A percentile compares a stretch with the other conserved stretches of the same genome.
phyloP scores from a whole-genome alignment of 2,329 filamentous ascomycete species.

The Mycosphaerelloides madeirae region DNA sequence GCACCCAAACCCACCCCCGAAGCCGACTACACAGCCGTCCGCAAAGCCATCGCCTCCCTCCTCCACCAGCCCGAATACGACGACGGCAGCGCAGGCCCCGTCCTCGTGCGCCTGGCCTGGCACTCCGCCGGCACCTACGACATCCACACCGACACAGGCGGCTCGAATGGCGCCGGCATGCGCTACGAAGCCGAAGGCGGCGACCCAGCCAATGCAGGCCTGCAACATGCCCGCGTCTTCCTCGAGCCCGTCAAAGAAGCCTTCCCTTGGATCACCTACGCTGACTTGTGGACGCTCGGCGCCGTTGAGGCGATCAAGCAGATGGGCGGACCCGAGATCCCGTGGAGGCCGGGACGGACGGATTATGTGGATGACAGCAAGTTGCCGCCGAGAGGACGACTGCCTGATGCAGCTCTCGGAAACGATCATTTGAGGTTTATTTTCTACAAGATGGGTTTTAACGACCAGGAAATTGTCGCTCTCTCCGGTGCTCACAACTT shows the following conservation, averaged over 20 bases:
- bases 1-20: not conserved
- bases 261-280: constrained; percentile 61
- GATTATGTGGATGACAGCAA: constrained; percentile 59
- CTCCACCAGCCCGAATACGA: constrained; percentile 54
- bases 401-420: constrained; percentile 53
- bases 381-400: constrained; percentile 53
- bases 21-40: constrained; percentile 44
- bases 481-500: constrained; percentile 54
- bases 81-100: constrained; percentile 60
- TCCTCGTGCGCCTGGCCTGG: constrained; percentile 61
- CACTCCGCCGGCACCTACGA: constrained; percentile 63
- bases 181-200: constrained; percentile 60
- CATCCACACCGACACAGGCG: constrained; percentile 55
- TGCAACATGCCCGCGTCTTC: constrained; percentile 60
- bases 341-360: constrained; percentile 56
- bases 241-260: constrained; percentile 57
- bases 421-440: constrained; percentile 53
- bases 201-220: constrained; percentile 61
- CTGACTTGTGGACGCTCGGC: constrained; percentile 62
- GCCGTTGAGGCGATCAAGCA: constrained; percentile 55
- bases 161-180: constrained; percentile 63
- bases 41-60: constrained; percentile 38
- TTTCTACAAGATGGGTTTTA: constrained; percentile 58
- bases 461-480: constrained; percentile 57
- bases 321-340: constrained; percentile 56